Evolutionary conservation across 352 stramenopile species (phyloP), one percentile per base, ranked within the genome.

Genomic region (Phytophthora pseudosyringae): DNA sequence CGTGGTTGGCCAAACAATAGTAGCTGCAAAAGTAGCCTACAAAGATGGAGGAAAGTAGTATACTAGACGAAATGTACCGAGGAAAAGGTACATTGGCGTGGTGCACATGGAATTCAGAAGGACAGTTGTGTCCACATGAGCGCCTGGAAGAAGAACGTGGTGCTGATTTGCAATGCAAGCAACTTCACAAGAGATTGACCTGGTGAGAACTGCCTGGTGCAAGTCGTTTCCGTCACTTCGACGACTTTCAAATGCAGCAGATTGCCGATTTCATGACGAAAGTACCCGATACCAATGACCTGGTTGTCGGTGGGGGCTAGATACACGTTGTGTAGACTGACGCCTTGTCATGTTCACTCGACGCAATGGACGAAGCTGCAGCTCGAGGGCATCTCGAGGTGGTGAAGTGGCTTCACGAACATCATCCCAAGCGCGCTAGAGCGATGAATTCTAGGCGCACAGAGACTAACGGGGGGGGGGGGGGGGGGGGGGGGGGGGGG

Each of bases 1-100:
- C 10, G 11, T 45, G 40, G 18, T 65, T 57, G 47, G 29, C 11
- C 45, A 51, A 56, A 55, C 43, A 36, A 11, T 35, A 2, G 21
- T 21, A 21, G 2, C 21, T 21, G 21, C 21, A 21, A 21, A 21
- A 21, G 2, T 21, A 21, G 21, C 21, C 21, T 21, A 21, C 21
- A 21, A 21, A 21, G 21, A 21, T 21, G 21, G 21, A 21, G 21
- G 21, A 21, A 21, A 21, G 21, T 21, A 21, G 21, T 21, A 35
- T 35, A 35, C 31, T 11, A 7, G 29, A 29, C 26, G 11, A 48
- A 36, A 21, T 26, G 28, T 50, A 49, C 49, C 33, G 11, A n/a
- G 5, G 21, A 13, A 15, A 33, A 8, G 18, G 48, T 44, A 54
- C 32, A 43, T 7, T 40, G 35, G 35, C 15, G 35, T 40, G 35